Evolutionary conservation across 345 rosid species (phyloP), one percentile per base, ranked within the genome.

Genomic region (Euphorbia tirucalli): DNA sequence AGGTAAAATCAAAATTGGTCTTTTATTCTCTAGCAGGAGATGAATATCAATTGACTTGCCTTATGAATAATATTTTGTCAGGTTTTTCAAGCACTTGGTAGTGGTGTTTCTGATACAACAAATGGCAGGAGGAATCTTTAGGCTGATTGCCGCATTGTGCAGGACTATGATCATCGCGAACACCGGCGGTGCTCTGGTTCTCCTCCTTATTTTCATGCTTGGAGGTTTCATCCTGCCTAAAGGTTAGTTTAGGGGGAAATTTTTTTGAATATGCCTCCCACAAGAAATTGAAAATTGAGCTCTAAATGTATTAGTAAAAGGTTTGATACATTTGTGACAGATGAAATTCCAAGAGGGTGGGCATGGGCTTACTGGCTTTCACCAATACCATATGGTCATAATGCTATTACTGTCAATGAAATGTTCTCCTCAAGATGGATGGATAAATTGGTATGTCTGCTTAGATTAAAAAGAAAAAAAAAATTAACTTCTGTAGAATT

Each of bases 291-390:
- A n/a, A n/a, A n/a, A n/a, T n/a, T n/a, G n/a, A n/a, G n/a, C n/a
- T n/a, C n/a, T n/a, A n/a, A n/a, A n/a, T 18, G 27, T 49, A 55
- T 31, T 15, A 52, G 28, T 57, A 60, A 60, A 30, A 1, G 41
- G 8, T 2, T 7, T n/a, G 16, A 2, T 68, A 24, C 14, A 55
- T 66, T 71, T 35, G 19, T 71, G 66, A 79, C 85, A 91, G 97
- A 71, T 64, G 27, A 85, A 31, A 89, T 95, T 74, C 99, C 97
- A 35, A 64, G 16, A 9, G 90, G 99, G 93, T 95, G 96, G 97
- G 58, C 61, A 31, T 95, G 97, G 99, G 97, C 82, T 64, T 86
- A 95, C 68, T 95, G 99, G 99, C 70, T 90, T 62, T 95, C 97
- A 39, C 97, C 99, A 11, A 4, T 95, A 85, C 58, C 84, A n/a